Evolutionary conservation across 1,284 basidiomycete genomes (phyloP).

Genomic region (Ganoderma lucidum): DNA sequence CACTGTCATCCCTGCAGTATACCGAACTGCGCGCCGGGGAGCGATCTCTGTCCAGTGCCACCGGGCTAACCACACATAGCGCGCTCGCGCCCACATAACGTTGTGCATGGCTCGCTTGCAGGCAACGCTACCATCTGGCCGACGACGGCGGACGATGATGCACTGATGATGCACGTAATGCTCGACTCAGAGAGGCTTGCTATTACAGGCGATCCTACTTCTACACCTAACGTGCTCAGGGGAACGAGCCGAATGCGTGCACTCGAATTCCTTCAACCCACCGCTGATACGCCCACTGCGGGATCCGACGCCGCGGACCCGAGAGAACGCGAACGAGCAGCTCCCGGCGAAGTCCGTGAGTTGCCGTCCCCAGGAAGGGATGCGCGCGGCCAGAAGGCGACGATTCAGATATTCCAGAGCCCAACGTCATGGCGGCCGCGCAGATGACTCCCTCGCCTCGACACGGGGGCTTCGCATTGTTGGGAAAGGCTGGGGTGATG

Average conservation of each 20-base stretch:
- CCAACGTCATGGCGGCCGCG: constrained; percentile 17
- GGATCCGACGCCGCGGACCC: constrained; percentile 11
- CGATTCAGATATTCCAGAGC: background rate
- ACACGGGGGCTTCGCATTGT: constrained; percentile 11
- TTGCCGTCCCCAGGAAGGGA: constrained; percentile 1
- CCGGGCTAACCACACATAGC: constrained; percentile 8
- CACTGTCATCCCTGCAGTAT: background rate
- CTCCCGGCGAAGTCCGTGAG: background rate
- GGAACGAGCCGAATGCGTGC: constrained; percentile 1
- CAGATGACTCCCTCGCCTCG: constrained; percentile 25
- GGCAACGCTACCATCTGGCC: background rate
- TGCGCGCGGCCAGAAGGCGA: background rate
- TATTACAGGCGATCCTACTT: background rate
- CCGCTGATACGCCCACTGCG: constrained; percentile 1
- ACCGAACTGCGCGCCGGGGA: background rate
- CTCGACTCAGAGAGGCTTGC: background rate
- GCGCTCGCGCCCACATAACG: background rate
- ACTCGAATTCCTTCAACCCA: background rate
- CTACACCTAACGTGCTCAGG: background rate
- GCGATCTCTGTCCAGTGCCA: constrained; percentile 1
- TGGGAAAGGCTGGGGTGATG: constrained; percentile 16
- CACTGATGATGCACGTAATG: background rate
- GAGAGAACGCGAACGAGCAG: background rate
- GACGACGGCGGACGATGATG: background rate
- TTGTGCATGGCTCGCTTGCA: background rate